These are phyloP conservation scores for Amesomyces nigricolor DNA, from an alignment of 2,329 filamentous ascomycete genomes.

Conservation along the genomic window DNA sequence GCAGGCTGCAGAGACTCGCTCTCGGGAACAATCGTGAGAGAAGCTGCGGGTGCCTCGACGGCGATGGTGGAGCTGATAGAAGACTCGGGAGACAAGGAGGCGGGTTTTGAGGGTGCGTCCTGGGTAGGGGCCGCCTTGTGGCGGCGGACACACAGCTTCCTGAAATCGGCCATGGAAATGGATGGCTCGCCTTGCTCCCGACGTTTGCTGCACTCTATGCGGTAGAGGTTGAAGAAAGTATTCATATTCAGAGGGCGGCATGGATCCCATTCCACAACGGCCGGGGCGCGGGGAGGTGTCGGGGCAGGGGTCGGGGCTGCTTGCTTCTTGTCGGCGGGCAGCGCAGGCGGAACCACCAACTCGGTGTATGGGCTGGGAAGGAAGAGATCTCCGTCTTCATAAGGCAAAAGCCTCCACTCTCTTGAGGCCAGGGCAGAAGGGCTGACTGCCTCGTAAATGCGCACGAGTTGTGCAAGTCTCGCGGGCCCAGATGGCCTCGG, in stretches of 20 bases:
- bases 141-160: constrained; percentile 19
- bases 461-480: constrained; percentile 17
- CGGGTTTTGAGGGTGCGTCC: not conserved
- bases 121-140: constrained; percentile 15
- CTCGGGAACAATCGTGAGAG: not conserved
- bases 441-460: constrained; percentile 16
- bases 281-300: constrained; percentile 9
- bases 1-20: constrained; percentile 8
- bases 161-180: constrained; percentile 19
- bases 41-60: not conserved
- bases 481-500: constrained; percentile 11
- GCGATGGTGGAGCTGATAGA: not conserved
- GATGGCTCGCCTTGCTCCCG: constrained; percentile 14
- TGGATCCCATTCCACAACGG: constrained; percentile 19
- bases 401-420: constrained; percentile 19
- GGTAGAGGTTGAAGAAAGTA: constrained; percentile 20
- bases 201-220: constrained; percentile 17
- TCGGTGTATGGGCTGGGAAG: constrained; percentile 25
- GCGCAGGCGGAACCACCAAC: constrained; percentile 16
- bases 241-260: constrained; percentile 15
- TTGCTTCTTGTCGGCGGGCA: constrained; percentile 3
- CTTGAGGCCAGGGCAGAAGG: constrained; percentile 11
- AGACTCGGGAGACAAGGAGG: not conserved
- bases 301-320: constrained; percentile 10
- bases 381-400: constrained; percentile 21